A percentile compares a stretch with the other conserved stretches of the same genome.
These are phyloP conservation scores for Cyclotella atomus DNA, from an alignment of 108 stramenopile species.

Conservation along the genomic window DNA sequence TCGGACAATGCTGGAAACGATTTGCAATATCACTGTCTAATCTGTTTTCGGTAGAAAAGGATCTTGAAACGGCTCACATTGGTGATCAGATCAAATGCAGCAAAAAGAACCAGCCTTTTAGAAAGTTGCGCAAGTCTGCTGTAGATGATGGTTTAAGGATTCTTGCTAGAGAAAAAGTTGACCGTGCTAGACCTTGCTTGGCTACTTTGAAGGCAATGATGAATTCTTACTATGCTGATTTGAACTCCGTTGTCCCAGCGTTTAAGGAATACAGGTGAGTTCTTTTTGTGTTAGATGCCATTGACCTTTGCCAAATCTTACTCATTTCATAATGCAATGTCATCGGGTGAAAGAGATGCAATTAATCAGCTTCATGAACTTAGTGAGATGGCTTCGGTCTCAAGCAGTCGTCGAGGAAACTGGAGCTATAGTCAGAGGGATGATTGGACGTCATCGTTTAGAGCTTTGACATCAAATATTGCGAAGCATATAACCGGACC, in stretches of 20 bases:
- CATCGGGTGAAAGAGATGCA: too few species aligned
- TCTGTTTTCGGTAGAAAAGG: conserved; percentile 83
- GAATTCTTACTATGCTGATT: conserved; percentile 71
- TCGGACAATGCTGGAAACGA: conserved; percentile 72
- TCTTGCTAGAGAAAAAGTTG: conserved; percentile 69
- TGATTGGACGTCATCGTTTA: conserved; percentile 34
- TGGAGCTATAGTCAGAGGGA: conserved; percentile 7
- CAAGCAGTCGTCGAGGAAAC: conserved; percentile 8
- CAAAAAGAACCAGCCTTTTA: conserved; percentile 71
- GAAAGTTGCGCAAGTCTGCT: conserved; percentile 64
- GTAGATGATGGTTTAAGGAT: conserved; percentile 71
- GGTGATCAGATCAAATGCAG: conserved; percentile 55
- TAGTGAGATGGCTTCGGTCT: conserved; percentile 23
- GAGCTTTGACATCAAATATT: conserved; percentile 17
- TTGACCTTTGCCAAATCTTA: neutral
- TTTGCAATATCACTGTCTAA: conserved; percentile 74
- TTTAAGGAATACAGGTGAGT: conserved; percentile 53
- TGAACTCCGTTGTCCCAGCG: conserved; percentile 74
- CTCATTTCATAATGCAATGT: neutral
- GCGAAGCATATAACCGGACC: conserved; percentile 16
- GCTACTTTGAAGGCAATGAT: conserved; percentile 59
- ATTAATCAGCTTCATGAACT: conserved; percentile 47
- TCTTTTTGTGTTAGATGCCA: neutral
- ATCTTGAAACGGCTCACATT: conserved; percentile 65
- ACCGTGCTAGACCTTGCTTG: conserved; percentile 65